These are phyloP conservation scores for Copromyces sp. DNA, from an alignment of 495 filamentous ascomycete species.

Conservation along the genomic window DNA sequence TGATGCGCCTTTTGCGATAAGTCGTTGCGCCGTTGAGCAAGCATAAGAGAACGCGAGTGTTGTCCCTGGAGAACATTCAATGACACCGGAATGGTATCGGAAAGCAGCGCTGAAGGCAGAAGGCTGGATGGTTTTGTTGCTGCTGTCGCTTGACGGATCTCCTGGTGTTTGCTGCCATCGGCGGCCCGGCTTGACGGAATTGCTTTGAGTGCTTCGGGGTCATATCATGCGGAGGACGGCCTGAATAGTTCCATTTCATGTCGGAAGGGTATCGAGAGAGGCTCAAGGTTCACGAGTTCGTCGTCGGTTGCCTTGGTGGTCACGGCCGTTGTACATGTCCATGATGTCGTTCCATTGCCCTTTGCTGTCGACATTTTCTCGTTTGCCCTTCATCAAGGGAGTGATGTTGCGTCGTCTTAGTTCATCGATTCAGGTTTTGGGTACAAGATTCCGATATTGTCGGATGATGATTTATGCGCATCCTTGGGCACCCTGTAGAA, in stretches of 20 bases:
- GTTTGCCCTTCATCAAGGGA: not conserved
- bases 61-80: not conserved
- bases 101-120: not conserved
- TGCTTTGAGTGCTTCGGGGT: not conserved
- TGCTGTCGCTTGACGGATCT: not conserved
- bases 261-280: not conserved
- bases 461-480: not conserved
- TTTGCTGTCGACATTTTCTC: not conserved
- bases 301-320: not conserved
- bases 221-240: not conserved
- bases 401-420: not conserved
- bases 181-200: not conserved
- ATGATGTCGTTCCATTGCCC: not conserved
- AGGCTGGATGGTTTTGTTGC: not conserved
- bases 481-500: not conserved
- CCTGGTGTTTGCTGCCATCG: not conserved
- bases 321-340: not conserved
- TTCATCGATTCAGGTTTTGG: not conserved
- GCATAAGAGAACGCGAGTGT: not conserved
- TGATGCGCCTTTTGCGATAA: not conserved
- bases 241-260: no score
- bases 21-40: not conserved
- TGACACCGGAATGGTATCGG: not conserved
- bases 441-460: not conserved
- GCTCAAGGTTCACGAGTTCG: not conserved